phyloP scores from a whole-genome alignment of 345 rosid species.

The Luvunga scandens region DNA sequence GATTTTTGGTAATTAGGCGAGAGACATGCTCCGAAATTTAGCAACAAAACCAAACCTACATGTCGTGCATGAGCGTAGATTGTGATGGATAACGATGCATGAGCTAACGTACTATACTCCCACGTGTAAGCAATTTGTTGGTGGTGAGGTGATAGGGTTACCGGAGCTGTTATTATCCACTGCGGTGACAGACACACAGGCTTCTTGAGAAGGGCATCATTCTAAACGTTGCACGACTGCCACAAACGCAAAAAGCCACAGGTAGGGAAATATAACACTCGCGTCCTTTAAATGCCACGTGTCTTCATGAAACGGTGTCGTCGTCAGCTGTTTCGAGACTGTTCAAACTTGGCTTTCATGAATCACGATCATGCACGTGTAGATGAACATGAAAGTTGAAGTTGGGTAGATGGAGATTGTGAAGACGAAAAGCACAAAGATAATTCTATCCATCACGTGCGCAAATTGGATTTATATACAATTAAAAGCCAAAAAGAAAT shows the following conservation, averaged over 20 bases:
- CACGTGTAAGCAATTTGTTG: conserved; percentile 10
- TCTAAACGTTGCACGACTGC: not conserved
- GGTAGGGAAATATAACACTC: not conserved
- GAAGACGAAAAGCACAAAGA: too few relatives aligned
- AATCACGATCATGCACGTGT: not conserved
- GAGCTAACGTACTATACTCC: not conserved
- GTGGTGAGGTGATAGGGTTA: not conserved
- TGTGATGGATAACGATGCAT: not conserved
- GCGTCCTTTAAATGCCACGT: not conserved
- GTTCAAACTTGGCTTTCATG: not conserved
- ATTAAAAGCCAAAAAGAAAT: not conserved
- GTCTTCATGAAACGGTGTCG: not conserved
- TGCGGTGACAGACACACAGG: conserved; percentile 11
- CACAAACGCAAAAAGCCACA: not conserved
- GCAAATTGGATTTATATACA: not conserved
- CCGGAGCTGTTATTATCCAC: conserved; percentile 9
- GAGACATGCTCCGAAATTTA: not conserved
- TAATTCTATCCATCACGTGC: not conserved
- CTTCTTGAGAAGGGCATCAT: conserved; percentile 5
- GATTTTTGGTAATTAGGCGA: not conserved
- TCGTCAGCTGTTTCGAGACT: not conserved
- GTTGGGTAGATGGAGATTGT: too few relatives aligned
- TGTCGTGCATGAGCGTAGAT: not conserved
- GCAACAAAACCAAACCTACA: not conserved
- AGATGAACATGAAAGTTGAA: not conserved